Evolutionary conservation across 2,329 filamentous ascomycete genomes (phyloP).

Genomic region (Pyrenophora tritici-repentis): DNA sequence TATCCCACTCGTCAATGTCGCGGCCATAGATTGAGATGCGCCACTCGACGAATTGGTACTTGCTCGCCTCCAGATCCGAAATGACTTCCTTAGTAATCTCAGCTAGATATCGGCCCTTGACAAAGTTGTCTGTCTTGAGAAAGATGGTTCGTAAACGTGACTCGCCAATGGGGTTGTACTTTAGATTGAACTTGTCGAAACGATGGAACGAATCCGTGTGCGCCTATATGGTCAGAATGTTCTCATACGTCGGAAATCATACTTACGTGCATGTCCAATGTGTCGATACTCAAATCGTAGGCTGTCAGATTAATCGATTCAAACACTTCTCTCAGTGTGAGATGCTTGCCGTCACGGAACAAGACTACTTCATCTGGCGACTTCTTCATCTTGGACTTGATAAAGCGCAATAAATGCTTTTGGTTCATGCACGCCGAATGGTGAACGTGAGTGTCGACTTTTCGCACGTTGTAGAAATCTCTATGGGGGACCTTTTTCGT

Average conservation of each 20-base stretch:
- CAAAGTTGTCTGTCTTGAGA: conserved; percentile 97
- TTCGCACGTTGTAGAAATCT: conserved; percentile 98
- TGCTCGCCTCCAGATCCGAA: conserved; percentile 94
- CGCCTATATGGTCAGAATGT: conserved; percentile 59
- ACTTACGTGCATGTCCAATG: conserved; percentile 94
- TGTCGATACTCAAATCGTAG: conserved; percentile 97
- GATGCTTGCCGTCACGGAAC: conserved; percentile 86
- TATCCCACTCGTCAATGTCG: conserved; percentile 94
- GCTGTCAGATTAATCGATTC: conserved; percentile 96
- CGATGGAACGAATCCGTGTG: conserved; percentile 98
- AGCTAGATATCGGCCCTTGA: conserved; percentile 91
- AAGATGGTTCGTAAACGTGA: conserved; percentile 97
- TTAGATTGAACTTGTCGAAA: conserved; percentile 99
- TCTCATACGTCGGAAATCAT: background rate
- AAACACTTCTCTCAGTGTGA: conserved; percentile 92
- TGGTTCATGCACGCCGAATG: conserved; percentile 99
- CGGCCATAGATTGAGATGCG: conserved; percentile 96
- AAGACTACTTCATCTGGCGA: conserved; percentile 92
- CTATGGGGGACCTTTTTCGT: conserved; percentile 96
- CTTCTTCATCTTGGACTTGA: conserved; percentile 99
- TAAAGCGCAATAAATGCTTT: conserved; percentile 96
- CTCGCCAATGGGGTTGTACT: conserved; percentile 97
- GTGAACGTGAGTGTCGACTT: conserved; percentile 98
- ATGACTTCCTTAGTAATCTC: conserved; percentile 99
- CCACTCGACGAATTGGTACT: conserved; percentile 99